phyloP scores from a whole-genome alignment of 441 rosid species.

The Populus hybrid region DNA sequence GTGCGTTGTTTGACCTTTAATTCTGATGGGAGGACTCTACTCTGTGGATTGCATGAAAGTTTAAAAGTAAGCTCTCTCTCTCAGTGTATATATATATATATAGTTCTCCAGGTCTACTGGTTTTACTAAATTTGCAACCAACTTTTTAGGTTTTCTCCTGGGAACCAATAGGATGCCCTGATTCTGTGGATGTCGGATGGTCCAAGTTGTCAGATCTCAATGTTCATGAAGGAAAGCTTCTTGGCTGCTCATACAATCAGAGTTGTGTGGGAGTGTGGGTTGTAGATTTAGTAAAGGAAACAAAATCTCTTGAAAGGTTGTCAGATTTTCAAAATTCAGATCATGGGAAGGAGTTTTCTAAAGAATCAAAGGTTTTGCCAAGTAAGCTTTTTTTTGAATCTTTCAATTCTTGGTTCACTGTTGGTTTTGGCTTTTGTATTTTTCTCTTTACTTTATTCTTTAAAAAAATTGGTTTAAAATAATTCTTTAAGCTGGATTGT shows the following conservation, averaged over 20 bases:
- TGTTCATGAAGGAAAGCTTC: conserved; percentile 97
- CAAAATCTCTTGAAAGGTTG: conserved; percentile 71
- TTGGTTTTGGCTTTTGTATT: conserved; percentile 2
- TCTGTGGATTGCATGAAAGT: conserved; percentile 96
- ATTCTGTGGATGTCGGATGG: conserved; percentile 98
- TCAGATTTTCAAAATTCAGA: conserved; percentile 69
- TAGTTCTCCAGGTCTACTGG: conserved; percentile 6
- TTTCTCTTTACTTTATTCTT: not conserved
- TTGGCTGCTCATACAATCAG: conserved; percentile 97
- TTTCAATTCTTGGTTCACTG: not conserved
- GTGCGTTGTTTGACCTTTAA: conserved; percentile 91
- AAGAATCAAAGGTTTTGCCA: conserved; percentile 56
- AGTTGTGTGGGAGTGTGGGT: conserved; percentile 99
- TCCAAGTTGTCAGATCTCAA: conserved; percentile 89
- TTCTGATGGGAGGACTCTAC: conserved; percentile 93
- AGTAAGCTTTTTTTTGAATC: conserved; percentile 39
- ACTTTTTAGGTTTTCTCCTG: conserved; percentile 81
- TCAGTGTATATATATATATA: conserved; percentile 7
- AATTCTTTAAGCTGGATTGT: not conserved
- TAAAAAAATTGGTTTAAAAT: conserved; percentile 9
- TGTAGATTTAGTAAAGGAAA: conserved; percentile 77
- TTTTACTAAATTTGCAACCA: conserved; percentile 19
- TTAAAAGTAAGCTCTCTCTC: conserved; percentile 56
- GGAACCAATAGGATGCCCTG: conserved; percentile 96
- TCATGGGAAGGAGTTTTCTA: conserved; percentile 36